Evolutionary conservation across 768 basidiomycete genomes (phyloP), one percentile per base, ranked within the genome.

Genomic region (Xerocomellus amylosporus): DNA sequence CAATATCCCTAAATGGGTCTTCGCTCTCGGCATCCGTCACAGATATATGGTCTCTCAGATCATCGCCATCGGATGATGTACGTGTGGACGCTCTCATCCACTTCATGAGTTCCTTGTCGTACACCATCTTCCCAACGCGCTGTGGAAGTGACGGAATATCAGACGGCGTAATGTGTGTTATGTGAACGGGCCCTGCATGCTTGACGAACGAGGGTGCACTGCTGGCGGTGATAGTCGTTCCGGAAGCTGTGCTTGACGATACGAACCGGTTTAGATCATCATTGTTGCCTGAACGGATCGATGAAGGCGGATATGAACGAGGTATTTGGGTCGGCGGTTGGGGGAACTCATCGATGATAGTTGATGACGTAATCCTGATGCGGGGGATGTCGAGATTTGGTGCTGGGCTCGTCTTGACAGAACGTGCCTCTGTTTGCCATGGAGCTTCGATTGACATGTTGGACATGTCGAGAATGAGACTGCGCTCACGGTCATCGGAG

Each of bases 1-100:
- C 94, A 50, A 98, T 88, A 62, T 94, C 94, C 31, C 83, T 82
- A 71, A 98, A 98, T 8, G 92, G 90, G 74, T 98, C 95, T 61
- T 92, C 90, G 57, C 88, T 90, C 40, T 79, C 77, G 39, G 79
- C 76, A 74, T 64, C 55, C 67, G 70, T 61, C 58, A 67, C 56
- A 49, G 64, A 49, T 49, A 66, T 51, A 53, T 73, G 57, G 60
- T 74, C 59, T 53, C 52, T 62, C 24, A 68, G 56, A 38, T 71
- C 70, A 50, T 72, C 69, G 20, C 40, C 58, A 12, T 63, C 74
- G 2, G 64, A 60, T 4, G 69, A 66, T 5, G 67, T 68, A 22
- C 70, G 64, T 8, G 75, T 74, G 1, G 79, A 76, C 26, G 76
- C 81, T 73, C 85, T 88, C 51, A 92, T 85, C 93, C 93, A 96